phyloP scores from a whole-genome alignment of 768 basidiomycete species.

The Amyloporia xantha region DNA sequence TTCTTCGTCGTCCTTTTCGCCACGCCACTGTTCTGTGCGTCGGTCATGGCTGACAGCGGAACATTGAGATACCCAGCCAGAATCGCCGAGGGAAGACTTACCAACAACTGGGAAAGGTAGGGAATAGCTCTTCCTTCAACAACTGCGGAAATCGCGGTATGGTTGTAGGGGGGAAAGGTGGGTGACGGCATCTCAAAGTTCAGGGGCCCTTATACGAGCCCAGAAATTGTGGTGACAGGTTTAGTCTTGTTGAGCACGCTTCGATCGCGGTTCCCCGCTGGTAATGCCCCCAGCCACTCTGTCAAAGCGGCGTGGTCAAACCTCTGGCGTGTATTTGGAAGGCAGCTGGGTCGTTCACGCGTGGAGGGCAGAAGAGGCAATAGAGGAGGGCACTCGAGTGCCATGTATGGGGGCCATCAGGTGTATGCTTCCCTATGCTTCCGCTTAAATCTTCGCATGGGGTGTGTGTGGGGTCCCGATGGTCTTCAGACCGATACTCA shows the following conservation, averaged over 20 bases:
- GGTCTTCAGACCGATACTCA: constrained; percentile 19
- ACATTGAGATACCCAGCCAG: constrained; percentile 1
- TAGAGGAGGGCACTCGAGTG: no score
- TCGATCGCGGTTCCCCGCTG: constrained; percentile 18
- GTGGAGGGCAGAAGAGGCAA: no score
- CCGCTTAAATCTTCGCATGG: no score
- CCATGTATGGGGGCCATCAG: no score
- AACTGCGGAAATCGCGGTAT: no score
- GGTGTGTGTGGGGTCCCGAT: constrained; percentile 12
- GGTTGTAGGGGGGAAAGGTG: constrained; percentile 12
- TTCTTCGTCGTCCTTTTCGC: constrained; percentile 16
- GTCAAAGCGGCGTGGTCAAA: no score
- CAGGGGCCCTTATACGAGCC: constrained; percentile 17
- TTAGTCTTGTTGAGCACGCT: constrained; percentile 18
- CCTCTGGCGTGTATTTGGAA: no score
- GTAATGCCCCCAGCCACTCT: constrained; percentile 17
- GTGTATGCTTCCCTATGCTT: no score
- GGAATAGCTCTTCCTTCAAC: no score
- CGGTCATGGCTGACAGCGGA: constrained; percentile 13
- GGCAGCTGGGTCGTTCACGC: no score
- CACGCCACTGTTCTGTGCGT: constrained; percentile 11
- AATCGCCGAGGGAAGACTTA: not conserved
- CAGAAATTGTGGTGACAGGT: constrained; percentile 11
- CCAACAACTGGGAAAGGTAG: constrained; percentile 1
- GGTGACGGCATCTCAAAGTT: constrained; percentile 8